Base-by-base conservation (phyloP, 108 stramenopile species). In the Hondaea fermentalgiana region DNA sequence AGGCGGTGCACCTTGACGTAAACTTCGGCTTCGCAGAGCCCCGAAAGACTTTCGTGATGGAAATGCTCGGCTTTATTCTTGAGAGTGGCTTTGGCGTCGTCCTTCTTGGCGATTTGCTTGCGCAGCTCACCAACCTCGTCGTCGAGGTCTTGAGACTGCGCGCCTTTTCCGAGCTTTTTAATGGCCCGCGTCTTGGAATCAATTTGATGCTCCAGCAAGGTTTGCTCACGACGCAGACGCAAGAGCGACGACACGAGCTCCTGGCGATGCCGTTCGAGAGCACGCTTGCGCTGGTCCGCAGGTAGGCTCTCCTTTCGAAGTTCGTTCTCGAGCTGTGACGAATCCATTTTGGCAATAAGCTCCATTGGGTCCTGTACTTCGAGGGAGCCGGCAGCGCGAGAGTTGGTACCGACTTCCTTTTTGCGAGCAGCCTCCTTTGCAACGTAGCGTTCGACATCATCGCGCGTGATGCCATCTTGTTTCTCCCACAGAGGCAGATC, bases 401-500 rank as follows among this genome's bases (percentile, higher is more conserved):
- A 6, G 17, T 12, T 83, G 8, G 44, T 23, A 4, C 51, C 76
- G 76, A 83, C 17, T 6, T n/a, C 76, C 28, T 83, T 83, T 45
- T 53, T 53, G 45, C 51, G 45, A 8, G 64, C 64, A 17, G 64
- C 1, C 42, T 69, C 64, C 35, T 69, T 28, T 6, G 25, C 64
- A 6, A 83, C 76, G 4, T 53, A 83, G 17, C 12, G 6, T 25
- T 83, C 76, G 1, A 83, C 28, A 23, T 47, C 45, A 6, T 83
- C 4, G 49, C 76, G 76, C 2, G 76, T 83, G 25, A 83, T 47
- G 17, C 51, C 51, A 23, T 83, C 76, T 17, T 53, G 45, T 12
- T 53, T 47, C 76, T 83, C 76, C 76, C 76, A 83, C 19, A 83
- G n/a, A 12, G 76, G 76, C 19, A 83, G 76, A 17, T 83, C 76